Evolutionary conservation across 2,329 filamentous ascomycete genomes (phyloP).

Genomic region (Dothistroma septosporum): DNA sequence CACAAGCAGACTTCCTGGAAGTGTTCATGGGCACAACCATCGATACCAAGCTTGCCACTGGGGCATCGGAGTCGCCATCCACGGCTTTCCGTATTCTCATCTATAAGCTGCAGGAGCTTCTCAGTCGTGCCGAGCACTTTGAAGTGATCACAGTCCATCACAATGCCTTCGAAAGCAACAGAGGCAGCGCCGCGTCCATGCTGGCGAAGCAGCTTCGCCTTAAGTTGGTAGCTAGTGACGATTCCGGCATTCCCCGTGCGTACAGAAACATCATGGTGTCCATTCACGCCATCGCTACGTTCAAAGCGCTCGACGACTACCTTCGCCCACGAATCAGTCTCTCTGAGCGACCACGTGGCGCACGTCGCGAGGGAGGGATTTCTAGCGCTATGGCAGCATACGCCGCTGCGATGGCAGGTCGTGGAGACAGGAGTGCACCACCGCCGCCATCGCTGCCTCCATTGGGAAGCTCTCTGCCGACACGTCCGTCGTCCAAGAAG

Average conservation of each 20-base stretch:
- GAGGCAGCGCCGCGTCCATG: slow-evolving; percentile 91
- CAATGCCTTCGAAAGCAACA: slow-evolving; percentile 82
- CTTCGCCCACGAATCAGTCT: slow-evolving; percentile 82
- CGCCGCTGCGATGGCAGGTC: slow-evolving; percentile 66
- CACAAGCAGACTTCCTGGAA: slow-evolving; percentile 79
- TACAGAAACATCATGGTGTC: slow-evolving; percentile 97
- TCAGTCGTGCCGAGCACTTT: slow-evolving; percentile 96
- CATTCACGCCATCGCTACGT: slow-evolving; percentile 96
- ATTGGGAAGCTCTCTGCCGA: slow-evolving; percentile 29
- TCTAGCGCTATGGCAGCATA: slow-evolving; percentile 70
- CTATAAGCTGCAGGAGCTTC: slow-evolving; percentile 88
- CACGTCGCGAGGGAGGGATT: slow-evolving; percentile 58
- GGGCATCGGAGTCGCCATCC: slow-evolving; percentile 62
- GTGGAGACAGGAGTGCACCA: slow-evolving; percentile 28
- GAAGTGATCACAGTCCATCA: slow-evolving; percentile 95
- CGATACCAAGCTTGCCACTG: slow-evolving; percentile 57
- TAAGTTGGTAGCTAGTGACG: slow-evolving; percentile 81
- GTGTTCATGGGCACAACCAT: slow-evolving; percentile 81
- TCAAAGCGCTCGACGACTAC: slow-evolving; percentile 95
- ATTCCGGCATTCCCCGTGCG: slow-evolving; percentile 79
- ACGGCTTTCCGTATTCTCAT: slow-evolving; percentile 89
- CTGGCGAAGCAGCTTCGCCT: slow-evolving; percentile 91
- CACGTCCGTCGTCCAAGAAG: slow-evolving; percentile 25
- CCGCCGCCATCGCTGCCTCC: slow-evolving; percentile 36
- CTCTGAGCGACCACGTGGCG: slow-evolving; percentile 63